Conservation (phyloP, 2,329 filamentous ascomycete species). For the Cercospora nicotianae region DNA sequence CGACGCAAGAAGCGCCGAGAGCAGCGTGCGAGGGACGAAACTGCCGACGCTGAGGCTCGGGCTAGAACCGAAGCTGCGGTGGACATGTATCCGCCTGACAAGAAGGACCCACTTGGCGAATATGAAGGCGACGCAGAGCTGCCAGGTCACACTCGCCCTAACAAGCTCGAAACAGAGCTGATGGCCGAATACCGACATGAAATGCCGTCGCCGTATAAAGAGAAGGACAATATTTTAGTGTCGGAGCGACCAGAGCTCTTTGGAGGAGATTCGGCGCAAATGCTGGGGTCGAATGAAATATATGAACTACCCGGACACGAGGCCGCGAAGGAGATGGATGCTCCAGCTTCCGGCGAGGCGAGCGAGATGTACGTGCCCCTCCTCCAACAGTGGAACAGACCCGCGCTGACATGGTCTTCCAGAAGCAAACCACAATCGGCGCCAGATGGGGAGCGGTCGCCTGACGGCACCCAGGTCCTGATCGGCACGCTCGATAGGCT, state of each 20-base stretch:
- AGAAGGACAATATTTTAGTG: background rate
- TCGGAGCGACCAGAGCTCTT: background rate
- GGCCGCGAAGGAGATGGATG: slow-evolving; percentile 6
- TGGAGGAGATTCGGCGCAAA: background rate
- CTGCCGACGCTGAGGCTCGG: background rate
- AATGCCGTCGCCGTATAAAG: background rate
- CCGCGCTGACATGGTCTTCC: background rate
- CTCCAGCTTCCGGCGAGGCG: background rate
- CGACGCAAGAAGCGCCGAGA: background rate
- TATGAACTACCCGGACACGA: background rate
- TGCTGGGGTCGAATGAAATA: slow-evolving; percentile 3
- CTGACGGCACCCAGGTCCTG: background rate
- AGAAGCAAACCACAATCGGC: background rate
- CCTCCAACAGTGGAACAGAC: background rate
- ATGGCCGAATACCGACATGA: background rate
- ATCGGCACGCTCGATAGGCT: background rate
- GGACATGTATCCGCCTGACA: slow-evolving; percentile 1
- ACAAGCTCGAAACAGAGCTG: background rate
- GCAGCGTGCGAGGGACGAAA: background rate
- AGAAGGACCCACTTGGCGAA: background rate
- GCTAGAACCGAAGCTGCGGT: background rate
- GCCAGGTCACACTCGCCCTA: background rate
- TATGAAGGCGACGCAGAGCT: background rate
- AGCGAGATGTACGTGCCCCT: background rate
- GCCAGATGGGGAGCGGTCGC: background rate